These are phyloP conservation scores for Talaromyces pinophilus DNA, from an alignment of 2,329 filamentous ascomycete genomes.

Conservation along the genomic window DNA sequence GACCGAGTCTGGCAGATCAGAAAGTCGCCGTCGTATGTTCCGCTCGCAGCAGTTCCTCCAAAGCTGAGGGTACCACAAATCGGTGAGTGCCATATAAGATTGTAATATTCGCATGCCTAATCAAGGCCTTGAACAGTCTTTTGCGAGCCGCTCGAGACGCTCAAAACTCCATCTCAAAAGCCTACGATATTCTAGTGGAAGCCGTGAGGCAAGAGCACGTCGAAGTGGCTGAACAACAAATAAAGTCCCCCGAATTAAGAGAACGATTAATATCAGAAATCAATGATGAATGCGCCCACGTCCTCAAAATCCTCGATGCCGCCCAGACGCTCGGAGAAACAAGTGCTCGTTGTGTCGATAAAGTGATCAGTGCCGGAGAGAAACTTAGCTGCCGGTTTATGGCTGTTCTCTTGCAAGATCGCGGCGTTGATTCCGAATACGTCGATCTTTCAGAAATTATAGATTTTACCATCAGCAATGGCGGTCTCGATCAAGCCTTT, in stretches of 20 bases:
- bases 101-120: not conserved
- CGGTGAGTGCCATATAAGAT: slow-evolving; percentile 60
- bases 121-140: slow-evolving; percentile 34
- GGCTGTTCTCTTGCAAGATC: slow-evolving; percentile 77
- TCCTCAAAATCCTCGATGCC: slow-evolving; percentile 71
- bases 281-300: slow-evolving; percentile 74
- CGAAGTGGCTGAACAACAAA: slow-evolving; percentile 65
- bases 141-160: slow-evolving; percentile 54
- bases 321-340: slow-evolving; percentile 66
- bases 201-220: slow-evolving; percentile 83
- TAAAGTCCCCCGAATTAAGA: slow-evolving; percentile 60
- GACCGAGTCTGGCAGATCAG: slow-evolving; percentile 64
- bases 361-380: slow-evolving; percentile 92
- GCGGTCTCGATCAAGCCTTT: slow-evolving; percentile 65
- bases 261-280: slow-evolving; percentile 66
- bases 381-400: slow-evolving; percentile 93
- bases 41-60: slow-evolving; percentile 89
- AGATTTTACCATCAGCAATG: slow-evolving; percentile 59
- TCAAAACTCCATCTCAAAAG: slow-evolving; percentile 49
- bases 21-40: slow-evolving; percentile 93
- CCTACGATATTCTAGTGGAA: slow-evolving; percentile 74
- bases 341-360: slow-evolving; percentile 75
- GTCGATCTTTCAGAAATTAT: slow-evolving; percentile 85
- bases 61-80: slow-evolving; percentile 92
- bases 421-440: slow-evolving; percentile 80